These are phyloP conservation scores for Phyllosticta citrichinensis DNA, from an alignment of 2,329 filamentous ascomycete species.

Conservation along the genomic window DNA sequence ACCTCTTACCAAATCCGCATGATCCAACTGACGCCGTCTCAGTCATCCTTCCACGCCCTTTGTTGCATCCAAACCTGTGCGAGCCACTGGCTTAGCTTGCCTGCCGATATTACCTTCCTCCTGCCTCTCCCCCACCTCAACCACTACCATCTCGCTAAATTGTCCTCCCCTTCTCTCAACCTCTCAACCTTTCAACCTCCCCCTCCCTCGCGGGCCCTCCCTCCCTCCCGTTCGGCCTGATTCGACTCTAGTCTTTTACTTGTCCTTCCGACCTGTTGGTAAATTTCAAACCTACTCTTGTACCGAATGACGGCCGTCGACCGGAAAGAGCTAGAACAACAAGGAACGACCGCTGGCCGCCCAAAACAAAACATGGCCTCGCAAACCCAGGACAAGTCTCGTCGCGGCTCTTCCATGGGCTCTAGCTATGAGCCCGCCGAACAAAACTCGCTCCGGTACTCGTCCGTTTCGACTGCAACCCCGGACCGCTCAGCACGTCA, in stretches of 20 bases:
- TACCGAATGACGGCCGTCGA: constrained; percentile 7
- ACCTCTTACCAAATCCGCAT: constrained; percentile 22
- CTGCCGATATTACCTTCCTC: constrained; percentile 11
- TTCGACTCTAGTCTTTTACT: neutral
- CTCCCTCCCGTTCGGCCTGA: neutral
- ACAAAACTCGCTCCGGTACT: constrained; percentile 4
- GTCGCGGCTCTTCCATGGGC: constrained; percentile 7
- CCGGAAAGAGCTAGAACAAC: constrained; percentile 10
- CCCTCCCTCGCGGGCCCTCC: neutral
- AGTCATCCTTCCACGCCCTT: constrained; percentile 24
- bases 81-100: neutral
- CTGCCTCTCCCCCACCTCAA: constrained; percentile 20
- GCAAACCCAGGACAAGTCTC: constrained; percentile 11
- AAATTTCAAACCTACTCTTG: neutral
- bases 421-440: constrained; percentile 3
- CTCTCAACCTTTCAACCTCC: neutral
- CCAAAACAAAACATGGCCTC: constrained; percentile 6
- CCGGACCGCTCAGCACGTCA: neutral
- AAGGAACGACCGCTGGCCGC: constrained; percentile 3
- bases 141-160: constrained; percentile 14
- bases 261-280: neutral
- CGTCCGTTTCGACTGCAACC: neutral
- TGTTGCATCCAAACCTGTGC: constrained; percentile 11
- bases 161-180: constrained; percentile 11
- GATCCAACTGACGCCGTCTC: constrained; percentile 26